Conservation (phyloP, 768 basidiomycete genomes). For the Xerocomus potaroensis region DNA sequence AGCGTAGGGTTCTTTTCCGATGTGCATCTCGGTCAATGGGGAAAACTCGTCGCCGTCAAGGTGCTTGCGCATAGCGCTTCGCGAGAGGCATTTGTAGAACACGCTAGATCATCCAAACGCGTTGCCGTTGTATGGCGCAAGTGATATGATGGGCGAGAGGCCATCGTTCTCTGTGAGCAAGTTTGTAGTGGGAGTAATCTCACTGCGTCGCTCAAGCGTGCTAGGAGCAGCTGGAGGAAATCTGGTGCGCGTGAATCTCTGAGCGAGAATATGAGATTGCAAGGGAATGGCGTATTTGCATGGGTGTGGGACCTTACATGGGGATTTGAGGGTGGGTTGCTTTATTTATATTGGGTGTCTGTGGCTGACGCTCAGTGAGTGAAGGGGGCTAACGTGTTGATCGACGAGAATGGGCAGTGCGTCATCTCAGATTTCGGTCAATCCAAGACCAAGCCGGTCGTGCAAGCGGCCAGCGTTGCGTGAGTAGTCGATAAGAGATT, state of each 20-base stretch:
- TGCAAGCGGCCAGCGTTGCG: constrained; percentile 48
- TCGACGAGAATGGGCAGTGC: constrained; percentile 62
- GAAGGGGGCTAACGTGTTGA: constrained; percentile 75
- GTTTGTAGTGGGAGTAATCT: constrained; percentile 65
- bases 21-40: constrained; percentile 76
- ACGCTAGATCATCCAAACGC: constrained; percentile 64
- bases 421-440: constrained; percentile 83
- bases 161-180: constrained; percentile 82
- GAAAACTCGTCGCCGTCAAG: constrained; percentile 68
- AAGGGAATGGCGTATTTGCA: constrained; percentile 83
- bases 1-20: constrained; percentile 76
- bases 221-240: background rate
- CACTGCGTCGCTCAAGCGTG: constrained; percentile 48
- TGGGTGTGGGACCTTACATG: constrained; percentile 62
- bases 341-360: background rate
- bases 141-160: constrained; percentile 60
- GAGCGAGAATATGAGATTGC: constrained; percentile 71
- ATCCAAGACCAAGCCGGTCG: constrained; percentile 68
- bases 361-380: background rate
- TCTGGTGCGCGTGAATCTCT: constrained; percentile 33
- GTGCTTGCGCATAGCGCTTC: constrained; percentile 61
- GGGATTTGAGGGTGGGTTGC: constrained; percentile 67
- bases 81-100: constrained; percentile 68
- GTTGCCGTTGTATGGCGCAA: constrained; percentile 72
- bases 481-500: constrained; percentile 17